Evolutionary conservation across 306 rosid genomes (phyloP).

Genomic region (Potentilla sterilis): DNA sequence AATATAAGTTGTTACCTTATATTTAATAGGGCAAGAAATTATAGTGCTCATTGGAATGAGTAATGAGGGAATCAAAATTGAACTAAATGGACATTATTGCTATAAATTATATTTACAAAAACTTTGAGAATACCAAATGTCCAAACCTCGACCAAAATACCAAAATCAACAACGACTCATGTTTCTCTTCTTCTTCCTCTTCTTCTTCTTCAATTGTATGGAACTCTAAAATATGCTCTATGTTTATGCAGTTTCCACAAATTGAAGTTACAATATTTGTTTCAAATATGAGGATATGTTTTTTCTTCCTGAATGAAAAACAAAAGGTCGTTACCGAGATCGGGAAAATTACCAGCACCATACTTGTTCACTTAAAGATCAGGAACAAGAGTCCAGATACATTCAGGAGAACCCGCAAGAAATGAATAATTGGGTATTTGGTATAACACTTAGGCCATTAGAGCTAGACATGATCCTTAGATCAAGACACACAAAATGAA

Average conservation of each 20-base stretch:
- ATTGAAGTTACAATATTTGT: slow-evolving; percentile 40
- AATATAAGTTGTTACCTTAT: too few species aligned
- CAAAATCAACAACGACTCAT: too few species aligned
- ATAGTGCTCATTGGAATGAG: too few species aligned
- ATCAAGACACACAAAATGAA: slow-evolving; percentile 35
- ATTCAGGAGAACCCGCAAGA: slow-evolving; percentile 54
- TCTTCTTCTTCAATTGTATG: too few species aligned
- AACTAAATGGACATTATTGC: too few species aligned
- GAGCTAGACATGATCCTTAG: slow-evolving; percentile 15
- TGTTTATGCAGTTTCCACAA: slow-evolving; percentile 56
- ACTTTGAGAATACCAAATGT: too few species aligned
- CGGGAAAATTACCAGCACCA: slow-evolving; percentile 48
- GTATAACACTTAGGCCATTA: slow-evolving; percentile 40
- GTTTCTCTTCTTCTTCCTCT: too few species aligned
- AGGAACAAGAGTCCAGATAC: slow-evolving; percentile 51
- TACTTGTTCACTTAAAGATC: slow-evolving; percentile 40
- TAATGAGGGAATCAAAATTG: too few species aligned
- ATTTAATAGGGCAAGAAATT: too few species aligned
- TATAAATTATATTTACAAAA: too few species aligned
- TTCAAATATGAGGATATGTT: slow-evolving; percentile 50
- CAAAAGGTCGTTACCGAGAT: slow-evolving; percentile 52
- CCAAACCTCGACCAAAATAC: too few species aligned
- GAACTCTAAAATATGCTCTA: slow-evolving; percentile 33
- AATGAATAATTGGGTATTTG: slow-evolving; percentile 50
- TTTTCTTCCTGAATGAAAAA: slow-evolving; percentile 44